Base-by-base conservation (phyloP, 495 filamentous ascomycete species). In the Tricharina praecox region DNA sequence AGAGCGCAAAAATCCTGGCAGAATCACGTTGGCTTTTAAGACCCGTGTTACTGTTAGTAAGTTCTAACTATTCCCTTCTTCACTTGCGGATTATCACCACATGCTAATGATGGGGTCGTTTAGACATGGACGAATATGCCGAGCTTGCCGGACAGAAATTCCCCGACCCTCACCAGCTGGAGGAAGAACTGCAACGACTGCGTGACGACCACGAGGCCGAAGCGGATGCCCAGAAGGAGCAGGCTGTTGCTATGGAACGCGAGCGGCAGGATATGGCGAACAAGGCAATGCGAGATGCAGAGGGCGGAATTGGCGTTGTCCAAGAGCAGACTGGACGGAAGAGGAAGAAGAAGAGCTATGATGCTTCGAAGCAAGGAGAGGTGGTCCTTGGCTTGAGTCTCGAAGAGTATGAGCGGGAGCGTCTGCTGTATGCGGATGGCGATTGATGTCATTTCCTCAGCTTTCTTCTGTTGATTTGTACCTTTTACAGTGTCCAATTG, bases 1-100 rank as follows among this genome's bases (percentile, higher is more conserved):
- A 64, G 92, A 96, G 64, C 70, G 75, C n/a, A 66, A 72, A n/a
- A 69, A 84, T 52, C 76, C 81, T 2, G 61, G 67, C 11, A 70
- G 74, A 37, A 74, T 97, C 53, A 79, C 77, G 34, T 70, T 70
- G 3, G 77, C 80, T 0, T 67, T 95, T 4, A 64, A 52, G 48
- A 60, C 50, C 21, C 46, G 58, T 21, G 47, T 61, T 55, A 23
- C 43, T 23, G 46, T 54, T 37, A 46, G 56, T 59, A 26, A 34
- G 54, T 53, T 36, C n/a, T n/a, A n/a, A n/a, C n/a, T n/a, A n/a
- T n/a, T n/a, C n/a, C n/a, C n/a, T n/a, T n/a, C n/a, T n/a, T n/a
- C n/a, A n/a, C n/a, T n/a, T n/a, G n/a, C n/a, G n/a, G n/a, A n/a
- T n/a, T n/a, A n/a, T n/a, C n/a, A n/a, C n/a, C n/a, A n/a, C n/a